These are phyloP conservation scores for Lodderomyces orthopsilosis DNA, from an alignment of 1,139 yeast genomes.

Conservation along the genomic window DNA sequence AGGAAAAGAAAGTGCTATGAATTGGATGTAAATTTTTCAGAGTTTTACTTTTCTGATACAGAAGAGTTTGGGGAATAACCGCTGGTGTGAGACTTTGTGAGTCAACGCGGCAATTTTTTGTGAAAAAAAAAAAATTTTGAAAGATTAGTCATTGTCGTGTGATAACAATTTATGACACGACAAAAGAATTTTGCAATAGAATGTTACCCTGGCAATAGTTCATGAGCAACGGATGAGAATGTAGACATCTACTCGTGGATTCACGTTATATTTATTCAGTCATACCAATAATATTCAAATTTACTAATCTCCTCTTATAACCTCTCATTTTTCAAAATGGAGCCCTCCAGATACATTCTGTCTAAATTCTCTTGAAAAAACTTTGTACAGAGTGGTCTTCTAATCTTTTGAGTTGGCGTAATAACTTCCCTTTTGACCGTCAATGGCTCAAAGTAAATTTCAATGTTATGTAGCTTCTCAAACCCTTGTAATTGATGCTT, in stretches of 20 bases:
- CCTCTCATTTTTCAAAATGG: constrained; percentile 18
- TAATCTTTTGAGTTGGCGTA: constrained; percentile 76
- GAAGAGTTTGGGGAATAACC: no score
- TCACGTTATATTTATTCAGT: neutral
- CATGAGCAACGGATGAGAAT: no score
- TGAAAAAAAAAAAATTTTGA: neutral
- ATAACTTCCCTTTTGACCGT: constrained; percentile 59
- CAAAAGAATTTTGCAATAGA: neutral
- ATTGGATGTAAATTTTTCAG: neutral
- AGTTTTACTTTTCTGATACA: no score
- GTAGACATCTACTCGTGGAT: no score
- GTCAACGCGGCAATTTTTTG: neutral
- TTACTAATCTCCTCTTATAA: no score
- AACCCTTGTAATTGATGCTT: constrained; percentile 40
- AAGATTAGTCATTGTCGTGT: neutral
- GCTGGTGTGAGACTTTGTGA: neutral
- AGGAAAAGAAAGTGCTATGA: neutral
- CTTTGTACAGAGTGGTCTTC: constrained; percentile 57
- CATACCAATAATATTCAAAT: no score
- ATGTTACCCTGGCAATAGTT: no score
- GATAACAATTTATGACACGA: neutral
- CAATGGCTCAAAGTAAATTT: constrained; percentile 64
- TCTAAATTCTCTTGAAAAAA: constrained; percentile 48
- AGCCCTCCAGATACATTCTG: constrained; percentile 60
- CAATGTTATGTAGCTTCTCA: constrained; percentile 63